Conservation (phyloP, 2,329 filamentous ascomycete species). For the Penicillium freii region DNA sequence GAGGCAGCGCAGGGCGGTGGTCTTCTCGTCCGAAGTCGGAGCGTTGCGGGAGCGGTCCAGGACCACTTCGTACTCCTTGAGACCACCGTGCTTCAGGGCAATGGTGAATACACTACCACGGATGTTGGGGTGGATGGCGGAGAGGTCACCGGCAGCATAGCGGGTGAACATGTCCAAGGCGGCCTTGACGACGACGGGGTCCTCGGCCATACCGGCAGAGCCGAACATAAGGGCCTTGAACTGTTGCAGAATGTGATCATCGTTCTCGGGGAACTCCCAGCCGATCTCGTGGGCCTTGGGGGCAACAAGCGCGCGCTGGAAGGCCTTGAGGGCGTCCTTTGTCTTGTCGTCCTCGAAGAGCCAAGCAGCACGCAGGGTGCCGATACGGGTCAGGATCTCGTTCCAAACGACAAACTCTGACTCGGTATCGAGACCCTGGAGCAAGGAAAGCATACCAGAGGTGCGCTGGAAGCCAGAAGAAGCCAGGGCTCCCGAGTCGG, state of each 20-base stretch:
- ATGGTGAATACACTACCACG: constrained; percentile 83
- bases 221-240: constrained; percentile 93
- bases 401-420: constrained; percentile 93
- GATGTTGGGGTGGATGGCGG: constrained; percentile 88
- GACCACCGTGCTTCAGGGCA: constrained; percentile 77
- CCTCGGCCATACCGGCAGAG: constrained; percentile 74
- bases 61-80: constrained; percentile 79
- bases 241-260: constrained; percentile 88
- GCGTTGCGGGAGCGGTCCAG: constrained; percentile 73
- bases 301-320: constrained; percentile 75
- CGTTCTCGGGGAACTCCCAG: constrained; percentile 80
- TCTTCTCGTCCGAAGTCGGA: constrained; percentile 81
- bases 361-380: constrained; percentile 80
- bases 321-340: constrained; percentile 74
- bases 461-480: constrained; percentile 92
- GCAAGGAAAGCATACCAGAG: constrained; percentile 77
- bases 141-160: constrained; percentile 73
- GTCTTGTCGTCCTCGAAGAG: constrained; percentile 73
- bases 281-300: constrained; percentile 81
- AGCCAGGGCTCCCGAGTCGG: constrained; percentile 85
- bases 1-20: constrained; percentile 80
- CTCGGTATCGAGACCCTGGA: constrained; percentile 80
- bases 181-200: constrained; percentile 72
- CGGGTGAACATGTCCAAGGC: constrained; percentile 88
- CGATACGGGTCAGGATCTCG: constrained; percentile 78